Evolutionary conservation across 352 stramenopile genomes (phyloP).

Genomic region (Globisporangium cederbergense): DNA sequence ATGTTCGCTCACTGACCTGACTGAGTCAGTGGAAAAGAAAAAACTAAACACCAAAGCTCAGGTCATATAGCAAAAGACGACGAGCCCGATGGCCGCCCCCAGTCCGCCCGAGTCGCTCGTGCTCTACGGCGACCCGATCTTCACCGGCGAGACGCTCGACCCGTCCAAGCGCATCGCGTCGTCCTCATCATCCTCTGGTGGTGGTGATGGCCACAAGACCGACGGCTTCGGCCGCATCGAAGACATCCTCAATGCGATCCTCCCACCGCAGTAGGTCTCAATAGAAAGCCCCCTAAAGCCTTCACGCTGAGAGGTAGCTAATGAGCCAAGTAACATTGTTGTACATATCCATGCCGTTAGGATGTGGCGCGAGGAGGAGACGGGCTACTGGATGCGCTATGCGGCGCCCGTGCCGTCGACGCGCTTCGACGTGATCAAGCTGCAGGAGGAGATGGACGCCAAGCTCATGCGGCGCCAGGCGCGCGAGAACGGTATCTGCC

Average conservation of each 20-base stretch:
- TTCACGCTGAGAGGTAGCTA: background rate
- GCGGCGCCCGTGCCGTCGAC: slow-evolving; percentile 87
- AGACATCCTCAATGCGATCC: slow-evolving; percentile 72
- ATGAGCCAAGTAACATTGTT: background rate
- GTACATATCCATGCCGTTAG: too few relatives aligned
- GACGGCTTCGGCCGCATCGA: slow-evolving; percentile 65
- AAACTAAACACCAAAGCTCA: background rate
- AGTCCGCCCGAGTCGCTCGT: slow-evolving; percentile 85
- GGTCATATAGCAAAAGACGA: background rate
- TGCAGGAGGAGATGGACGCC: slow-evolving; percentile 89
- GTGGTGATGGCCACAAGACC: slow-evolving; percentile 25
- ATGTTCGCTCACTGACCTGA: background rate
- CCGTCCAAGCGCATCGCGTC: slow-evolving; percentile 40
- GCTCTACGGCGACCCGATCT: slow-evolving; percentile 88
- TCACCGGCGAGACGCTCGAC: slow-evolving; percentile 78
- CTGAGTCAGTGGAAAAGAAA: background rate
- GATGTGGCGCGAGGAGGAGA: slow-evolving; percentile 78
- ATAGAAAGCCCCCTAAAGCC: background rate
- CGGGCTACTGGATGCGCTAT: slow-evolving; percentile 91
- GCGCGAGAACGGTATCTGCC: slow-evolving; percentile 90
- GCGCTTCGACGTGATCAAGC: slow-evolving; percentile 90
- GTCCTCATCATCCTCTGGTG: slow-evolving; percentile 22
- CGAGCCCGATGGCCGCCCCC: slow-evolving; percentile 42
- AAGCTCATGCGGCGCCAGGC: slow-evolving; percentile 89
- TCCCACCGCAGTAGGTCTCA: slow-evolving; percentile 63